Conservation (phyloP, 192 early-diverging fungal genomes). For the Oehlia diaphana region DNA sequence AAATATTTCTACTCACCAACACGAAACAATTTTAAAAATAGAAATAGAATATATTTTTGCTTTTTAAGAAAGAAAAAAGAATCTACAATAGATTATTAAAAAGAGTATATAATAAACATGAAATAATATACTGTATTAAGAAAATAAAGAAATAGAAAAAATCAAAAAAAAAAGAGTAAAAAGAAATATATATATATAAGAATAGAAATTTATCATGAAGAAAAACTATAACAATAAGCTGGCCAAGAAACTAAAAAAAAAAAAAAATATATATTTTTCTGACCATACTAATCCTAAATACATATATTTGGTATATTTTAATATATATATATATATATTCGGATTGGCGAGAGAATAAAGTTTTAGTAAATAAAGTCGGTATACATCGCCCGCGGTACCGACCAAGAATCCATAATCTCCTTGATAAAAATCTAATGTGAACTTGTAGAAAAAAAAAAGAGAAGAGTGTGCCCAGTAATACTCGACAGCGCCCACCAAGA, state of each 20-base stretch:
- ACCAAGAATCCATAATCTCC: neutral
- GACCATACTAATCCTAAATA: neutral
- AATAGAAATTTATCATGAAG: conserved; percentile 26
- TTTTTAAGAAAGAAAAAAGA: neutral
- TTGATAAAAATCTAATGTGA: conserved; percentile 4
- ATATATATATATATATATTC: conserved; percentile 4
- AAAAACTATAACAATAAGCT: conserved; percentile 12
- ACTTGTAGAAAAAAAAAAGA: conserved; percentile 7
- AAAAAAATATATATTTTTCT: neutral
- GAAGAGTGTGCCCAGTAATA: conserved; percentile 7
- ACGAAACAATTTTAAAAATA: neutral
- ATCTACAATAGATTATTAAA: conserved; percentile 3
- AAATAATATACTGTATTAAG: neutral
- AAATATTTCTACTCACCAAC: neutral
- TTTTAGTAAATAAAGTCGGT: neutral
- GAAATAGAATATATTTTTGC: neutral
- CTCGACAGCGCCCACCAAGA: neutral
- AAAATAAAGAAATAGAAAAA: neutral
- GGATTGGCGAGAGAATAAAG: neutral
- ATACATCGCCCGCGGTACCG: neutral
- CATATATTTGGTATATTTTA: neutral
- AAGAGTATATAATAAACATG: neutral
- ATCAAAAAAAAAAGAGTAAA: neutral
- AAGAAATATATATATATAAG: conserved; percentile 9
- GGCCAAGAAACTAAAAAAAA: neutral